A percentile compares a stretch with the other conserved stretches of the same genome.
These are phyloP conservation scores for Saturnispora diversa DNA, from an alignment of 805 yeast genomes.

Conservation along the genomic window DNA sequence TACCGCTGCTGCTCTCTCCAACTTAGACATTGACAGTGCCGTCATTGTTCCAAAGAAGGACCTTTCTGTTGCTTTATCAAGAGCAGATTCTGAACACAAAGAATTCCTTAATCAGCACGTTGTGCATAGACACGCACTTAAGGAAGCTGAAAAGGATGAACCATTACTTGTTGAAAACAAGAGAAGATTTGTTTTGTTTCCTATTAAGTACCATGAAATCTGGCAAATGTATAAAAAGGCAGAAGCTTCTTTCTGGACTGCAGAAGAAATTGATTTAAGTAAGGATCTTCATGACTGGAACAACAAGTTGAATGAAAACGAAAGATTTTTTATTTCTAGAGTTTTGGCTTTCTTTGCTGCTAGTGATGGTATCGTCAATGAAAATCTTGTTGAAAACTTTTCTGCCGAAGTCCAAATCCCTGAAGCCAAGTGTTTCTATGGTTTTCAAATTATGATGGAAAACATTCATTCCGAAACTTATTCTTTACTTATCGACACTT, in stretches of 20 bases:
- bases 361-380: conserved; percentile 96
- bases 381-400: conserved; percentile 94
- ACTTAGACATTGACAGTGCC: conserved; percentile 39
- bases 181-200: conserved; percentile 86
- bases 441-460: conserved; percentile 99
- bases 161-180: conserved; percentile 81
- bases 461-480: conserved; percentile 97
- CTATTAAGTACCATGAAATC: conserved; percentile 93
- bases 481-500: conserved; percentile 88
- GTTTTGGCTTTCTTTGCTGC: conserved; percentile 98
- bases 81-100: conserved; percentile 36
- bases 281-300: conserved; percentile 94
- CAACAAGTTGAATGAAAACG: conserved; percentile 78
- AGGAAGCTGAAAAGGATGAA: conserved; percentile 76
- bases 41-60: conserved; percentile 30
- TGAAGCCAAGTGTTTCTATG: conserved; percentile 97
- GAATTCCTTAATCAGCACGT: conserved; percentile 53
- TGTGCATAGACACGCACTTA: conserved; percentile 64
- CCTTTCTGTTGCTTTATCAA: conserved; percentile 18
- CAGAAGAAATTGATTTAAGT: conserved; percentile 94
- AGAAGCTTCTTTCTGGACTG: conserved; percentile 99
- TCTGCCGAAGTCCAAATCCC: conserved; percentile 95
- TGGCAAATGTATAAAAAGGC: conserved; percentile 99
- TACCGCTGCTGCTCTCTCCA: conserved; percentile 49
- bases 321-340: conserved; percentile 84